phyloP scores from a whole-genome alignment of 2,329 filamentous ascomycete species.

The Ceratocystis diversiconidia region DNA sequence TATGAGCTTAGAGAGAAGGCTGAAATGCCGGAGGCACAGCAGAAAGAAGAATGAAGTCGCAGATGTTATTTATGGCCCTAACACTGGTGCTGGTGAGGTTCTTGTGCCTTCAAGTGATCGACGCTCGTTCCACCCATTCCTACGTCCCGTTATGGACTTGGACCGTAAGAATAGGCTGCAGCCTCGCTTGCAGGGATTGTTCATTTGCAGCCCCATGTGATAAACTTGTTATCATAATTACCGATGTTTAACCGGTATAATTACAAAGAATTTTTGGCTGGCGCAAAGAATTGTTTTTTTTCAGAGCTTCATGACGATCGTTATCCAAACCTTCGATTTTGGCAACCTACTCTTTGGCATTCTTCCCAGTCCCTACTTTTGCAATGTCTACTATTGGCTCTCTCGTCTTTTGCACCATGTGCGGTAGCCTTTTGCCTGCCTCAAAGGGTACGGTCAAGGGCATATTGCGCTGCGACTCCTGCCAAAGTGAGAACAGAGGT shows the following conservation, averaged over 20 bases:
- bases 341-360: too few species aligned
- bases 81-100: neutral
- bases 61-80: neutral
- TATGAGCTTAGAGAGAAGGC: neutral
- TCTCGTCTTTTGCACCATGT: constrained; percentile 83
- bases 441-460: constrained; percentile 64
- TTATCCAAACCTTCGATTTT: too few species aligned
- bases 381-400: constrained; percentile 81
- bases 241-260: constrained; percentile 3
- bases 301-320: neutral
- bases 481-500: constrained; percentile 77
- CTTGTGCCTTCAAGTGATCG: neutral
- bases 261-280: constrained; percentile 13
- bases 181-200: constrained; percentile 17
- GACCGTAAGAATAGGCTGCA: constrained; percentile 1
- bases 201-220: neutral
- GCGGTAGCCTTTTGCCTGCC: constrained; percentile 75
- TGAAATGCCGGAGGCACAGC: neutral
- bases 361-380: neutral
- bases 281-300: constrained; percentile 5
- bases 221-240: constrained; percentile 14
- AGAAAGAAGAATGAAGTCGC: neutral
- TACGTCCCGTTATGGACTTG: neutral
- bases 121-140: constrained; percentile 8
- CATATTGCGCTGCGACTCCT: constrained; percentile 69